Evolutionary conservation across 2,329 filamentous ascomycete genomes (phyloP).

Genomic region (Colletotrichum liriopes): DNA sequence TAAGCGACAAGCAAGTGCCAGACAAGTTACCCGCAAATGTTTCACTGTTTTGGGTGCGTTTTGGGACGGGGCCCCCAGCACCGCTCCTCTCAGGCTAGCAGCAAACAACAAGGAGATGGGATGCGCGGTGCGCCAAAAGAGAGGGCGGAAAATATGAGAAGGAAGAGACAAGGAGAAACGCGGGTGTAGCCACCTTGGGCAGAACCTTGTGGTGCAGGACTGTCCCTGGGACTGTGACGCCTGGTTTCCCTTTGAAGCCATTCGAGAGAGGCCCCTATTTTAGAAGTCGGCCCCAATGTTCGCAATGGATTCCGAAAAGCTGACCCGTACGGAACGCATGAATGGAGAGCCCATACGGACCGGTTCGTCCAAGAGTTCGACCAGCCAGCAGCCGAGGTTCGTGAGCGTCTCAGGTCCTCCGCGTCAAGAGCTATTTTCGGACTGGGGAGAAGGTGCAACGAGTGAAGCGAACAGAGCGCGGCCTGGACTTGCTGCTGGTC

Average conservation of each 20-base stretch:
- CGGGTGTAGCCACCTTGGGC: conserved; percentile 13
- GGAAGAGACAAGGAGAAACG: background rate
- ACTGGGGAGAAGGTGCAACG: conserved; percentile 23
- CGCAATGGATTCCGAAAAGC: background rate
- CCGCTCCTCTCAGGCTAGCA: conserved; percentile 25
- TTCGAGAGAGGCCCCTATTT: conserved; percentile 14
- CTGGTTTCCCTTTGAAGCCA: conserved; percentile 11
- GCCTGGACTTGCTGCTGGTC: conserved; percentile 5
- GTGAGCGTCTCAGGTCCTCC: conserved; percentile 38
- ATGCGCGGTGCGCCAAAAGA: background rate
- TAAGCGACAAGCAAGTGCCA: conserved; percentile 32
- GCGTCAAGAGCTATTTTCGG: conserved; percentile 37
- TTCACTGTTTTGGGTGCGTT: conserved; percentile 41
- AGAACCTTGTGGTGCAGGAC: conserved; percentile 12
- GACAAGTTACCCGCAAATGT: conserved; percentile 24
- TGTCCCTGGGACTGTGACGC: conserved; percentile 11
- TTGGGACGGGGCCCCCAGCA: conserved; percentile 21
- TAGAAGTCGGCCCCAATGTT: conserved; percentile 23
- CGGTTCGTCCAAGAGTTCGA: conserved; percentile 33
- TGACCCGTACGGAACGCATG: conserved; percentile 20
- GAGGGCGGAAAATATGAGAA: background rate
- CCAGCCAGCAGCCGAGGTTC: conserved; percentile 22
- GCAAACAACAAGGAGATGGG: conserved; percentile 24
- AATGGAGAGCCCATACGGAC: conserved; percentile 21
- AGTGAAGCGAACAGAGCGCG: conserved; percentile 2